phyloP scores from a whole-genome alignment of 192 early-diverging fungal species.

The Backusella circina region DNA sequence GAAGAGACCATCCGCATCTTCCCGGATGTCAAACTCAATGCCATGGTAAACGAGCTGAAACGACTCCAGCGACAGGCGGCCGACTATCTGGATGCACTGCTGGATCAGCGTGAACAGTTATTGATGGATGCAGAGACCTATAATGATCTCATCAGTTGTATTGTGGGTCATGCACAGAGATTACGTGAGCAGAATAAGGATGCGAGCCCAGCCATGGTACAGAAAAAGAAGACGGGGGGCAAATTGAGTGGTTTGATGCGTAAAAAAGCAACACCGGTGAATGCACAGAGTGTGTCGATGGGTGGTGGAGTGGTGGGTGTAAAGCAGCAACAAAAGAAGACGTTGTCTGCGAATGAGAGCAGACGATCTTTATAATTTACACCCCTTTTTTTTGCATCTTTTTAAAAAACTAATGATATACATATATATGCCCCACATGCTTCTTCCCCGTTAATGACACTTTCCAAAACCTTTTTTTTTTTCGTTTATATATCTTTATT shows the following conservation, averaged over 20 bases:
- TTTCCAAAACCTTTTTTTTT: no score
- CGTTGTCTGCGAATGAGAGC: slow-evolving; percentile 8
- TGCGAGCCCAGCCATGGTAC: slow-evolving; percentile 34
- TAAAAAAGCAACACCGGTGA: neutral
- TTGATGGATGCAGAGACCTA: slow-evolving; percentile 62
- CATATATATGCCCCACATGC: neutral
- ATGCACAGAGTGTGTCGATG: slow-evolving; percentile 20
- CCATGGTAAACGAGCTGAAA: slow-evolving; percentile 41
- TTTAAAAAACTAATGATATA: neutral
- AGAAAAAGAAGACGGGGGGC: slow-evolving; percentile 22
- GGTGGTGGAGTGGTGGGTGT: slow-evolving; percentile 36
- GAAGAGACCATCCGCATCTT: slow-evolving; percentile 48
- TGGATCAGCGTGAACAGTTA: slow-evolving; percentile 58
- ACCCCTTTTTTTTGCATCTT: neutral
- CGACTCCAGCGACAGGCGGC: slow-evolving; percentile 48
- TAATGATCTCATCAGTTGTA: slow-evolving; percentile 55
- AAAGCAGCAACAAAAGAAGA: neutral
- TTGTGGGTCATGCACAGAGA: slow-evolving; percentile 55
- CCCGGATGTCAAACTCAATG: slow-evolving; percentile 44
- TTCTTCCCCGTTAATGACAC: neutral
- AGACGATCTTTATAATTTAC: slow-evolving; percentile 18
- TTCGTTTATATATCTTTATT: neutral
- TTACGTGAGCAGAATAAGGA: slow-evolving; percentile 33
- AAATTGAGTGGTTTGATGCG: slow-evolving; percentile 4
- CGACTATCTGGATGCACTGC: slow-evolving; percentile 48